Evolutionary conservation across 495 filamentous ascomycete species (phyloP).

Genomic region (Penicillium fimorum): DNA sequence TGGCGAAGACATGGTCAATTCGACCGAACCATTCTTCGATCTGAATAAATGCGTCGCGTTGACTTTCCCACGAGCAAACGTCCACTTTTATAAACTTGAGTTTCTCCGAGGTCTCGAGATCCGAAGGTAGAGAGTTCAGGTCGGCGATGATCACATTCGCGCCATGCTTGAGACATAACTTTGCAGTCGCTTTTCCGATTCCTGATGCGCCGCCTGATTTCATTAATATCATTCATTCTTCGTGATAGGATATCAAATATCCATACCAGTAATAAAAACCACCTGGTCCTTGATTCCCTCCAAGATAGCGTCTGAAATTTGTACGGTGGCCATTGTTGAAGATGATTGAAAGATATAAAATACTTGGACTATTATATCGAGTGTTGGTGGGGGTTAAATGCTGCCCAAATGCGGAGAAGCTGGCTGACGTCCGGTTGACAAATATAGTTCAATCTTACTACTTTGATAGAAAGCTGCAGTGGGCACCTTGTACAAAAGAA

Average conservation of each 20-base stretch:
- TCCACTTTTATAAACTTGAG: slow-evolving; percentile 37
- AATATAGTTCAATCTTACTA: too few species aligned
- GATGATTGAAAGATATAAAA: too few species aligned
- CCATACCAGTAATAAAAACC: slow-evolving; percentile 49
- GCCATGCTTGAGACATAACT: slow-evolving; percentile 45
- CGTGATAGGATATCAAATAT: slow-evolving; percentile 3
- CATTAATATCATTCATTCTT: background rate
- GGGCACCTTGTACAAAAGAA: too few species aligned
- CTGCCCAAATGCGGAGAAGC: too few species aligned
- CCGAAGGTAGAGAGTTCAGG: slow-evolving; percentile 28
- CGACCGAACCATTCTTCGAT: slow-evolving; percentile 37
- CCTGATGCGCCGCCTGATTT: slow-evolving; percentile 48
- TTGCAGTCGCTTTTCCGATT: slow-evolving; percentile 47
- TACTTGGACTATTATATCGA: too few species aligned
- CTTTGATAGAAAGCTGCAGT: too few species aligned
- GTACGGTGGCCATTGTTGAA: slow-evolving; percentile 13
- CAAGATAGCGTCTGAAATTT: slow-evolving; percentile 16
- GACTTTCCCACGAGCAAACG: slow-evolving; percentile 42
- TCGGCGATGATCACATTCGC: slow-evolving; percentile 48
- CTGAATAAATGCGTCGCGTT: slow-evolving; percentile 39
- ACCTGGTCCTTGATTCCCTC: slow-evolving; percentile 40
- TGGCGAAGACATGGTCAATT: slow-evolving; percentile 53
- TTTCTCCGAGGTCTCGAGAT: slow-evolving; percentile 17
- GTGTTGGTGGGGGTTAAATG: too few species aligned
- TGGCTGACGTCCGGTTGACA: too few species aligned